These are phyloP conservation scores for Lipomyces sp. DNA, from an alignment of 805 yeast species.

Conservation along the genomic window DNA sequence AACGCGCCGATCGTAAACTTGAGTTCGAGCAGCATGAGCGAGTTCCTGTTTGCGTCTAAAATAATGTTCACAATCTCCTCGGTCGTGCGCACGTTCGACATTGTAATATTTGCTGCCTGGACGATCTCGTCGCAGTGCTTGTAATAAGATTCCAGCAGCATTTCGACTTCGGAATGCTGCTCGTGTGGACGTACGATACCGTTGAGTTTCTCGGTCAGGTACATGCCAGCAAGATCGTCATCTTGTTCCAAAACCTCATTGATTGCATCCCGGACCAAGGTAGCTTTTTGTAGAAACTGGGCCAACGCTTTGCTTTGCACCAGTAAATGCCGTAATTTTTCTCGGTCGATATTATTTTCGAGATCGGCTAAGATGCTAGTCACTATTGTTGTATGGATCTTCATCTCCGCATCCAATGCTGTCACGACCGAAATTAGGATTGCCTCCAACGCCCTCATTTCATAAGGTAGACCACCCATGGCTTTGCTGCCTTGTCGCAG, in stretches of 20 bases:
- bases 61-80: slow-evolving; percentile 95
- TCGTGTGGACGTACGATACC: slow-evolving; percentile 52
- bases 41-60: slow-evolving; percentile 90
- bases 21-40: slow-evolving; percentile 80
- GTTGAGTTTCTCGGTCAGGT: slow-evolving; percentile 64
- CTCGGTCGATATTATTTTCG: slow-evolving; percentile 81
- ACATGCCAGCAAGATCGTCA: slow-evolving; percentile 81
- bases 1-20: slow-evolving; percentile 81
- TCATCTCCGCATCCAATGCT: slow-evolving; percentile 83
- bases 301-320: slow-evolving; percentile 84
- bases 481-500: slow-evolving; percentile 51
- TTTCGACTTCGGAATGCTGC: slow-evolving; percentile 82
- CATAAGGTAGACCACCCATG: slow-evolving; percentile 70
- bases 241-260: slow-evolving; percentile 88
- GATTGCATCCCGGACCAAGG: slow-evolving; percentile 77
- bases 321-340: slow-evolving; percentile 74
- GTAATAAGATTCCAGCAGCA: slow-evolving; percentile 87
- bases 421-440: slow-evolving; percentile 79
- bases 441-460: slow-evolving; percentile 87
- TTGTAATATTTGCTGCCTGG: slow-evolving; percentile 77
- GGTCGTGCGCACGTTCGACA: slow-evolving; percentile 85
- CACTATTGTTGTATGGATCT: slow-evolving; percentile 77
- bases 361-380: slow-evolving; percentile 74
- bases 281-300: slow-evolving; percentile 82
- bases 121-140: slow-evolving; percentile 92